Base-by-base conservation (phyloP, 768 basidiomycete genomes). In the Tricholoma matsutake region DNA sequence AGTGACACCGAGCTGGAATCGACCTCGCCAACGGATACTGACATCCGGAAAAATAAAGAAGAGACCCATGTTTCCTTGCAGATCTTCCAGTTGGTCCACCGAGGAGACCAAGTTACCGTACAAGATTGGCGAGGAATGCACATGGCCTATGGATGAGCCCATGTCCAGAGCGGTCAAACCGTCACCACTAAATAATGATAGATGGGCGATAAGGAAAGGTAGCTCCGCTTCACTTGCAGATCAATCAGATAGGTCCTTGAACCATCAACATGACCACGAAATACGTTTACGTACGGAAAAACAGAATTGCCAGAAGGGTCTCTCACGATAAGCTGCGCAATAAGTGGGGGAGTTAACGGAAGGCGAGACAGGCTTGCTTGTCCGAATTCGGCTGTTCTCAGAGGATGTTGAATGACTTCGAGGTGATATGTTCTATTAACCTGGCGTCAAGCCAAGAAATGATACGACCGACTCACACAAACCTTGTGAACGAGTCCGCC, bases 31-130 rank as follows among this genome's bases (percentile, higher is more conserved):
- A 16, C 92, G 84, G 59, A 96, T 85, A 71, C 92, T 93, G 67
- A 92, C 92, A 73, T 97, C 94, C 6, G 94, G 88, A 68, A 96
- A 97, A 57, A 94, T 75, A 68, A 97, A 95, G 73, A 91, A 95
- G 49, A 92, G 78, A n/a, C 94, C 90, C 67, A 81, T 79, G 54
- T 88, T 86, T 59, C 92, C 92, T 71, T 91, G 86, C 39, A 90
- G 80, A 72, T 96, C 91, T 63, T 89, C 85, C 67, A 94, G 77
- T 54, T 87, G 83, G 51, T 95, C 87, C 5, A 92, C 83, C 1
- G 90, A 88, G 14, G 94, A 87, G 28, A 96, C 92, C 29, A 96
- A 78, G 63, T 88, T 92, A 52, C 94, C 94, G 70, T 95, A 93
- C 29, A 96, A 78, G 63, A 91, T 76, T 39, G 86, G 82, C 55